These are phyloP conservation scores for Paecilomyces niveus DNA, from an alignment of 2,329 filamentous ascomycete species.

Conservation along the genomic window DNA sequence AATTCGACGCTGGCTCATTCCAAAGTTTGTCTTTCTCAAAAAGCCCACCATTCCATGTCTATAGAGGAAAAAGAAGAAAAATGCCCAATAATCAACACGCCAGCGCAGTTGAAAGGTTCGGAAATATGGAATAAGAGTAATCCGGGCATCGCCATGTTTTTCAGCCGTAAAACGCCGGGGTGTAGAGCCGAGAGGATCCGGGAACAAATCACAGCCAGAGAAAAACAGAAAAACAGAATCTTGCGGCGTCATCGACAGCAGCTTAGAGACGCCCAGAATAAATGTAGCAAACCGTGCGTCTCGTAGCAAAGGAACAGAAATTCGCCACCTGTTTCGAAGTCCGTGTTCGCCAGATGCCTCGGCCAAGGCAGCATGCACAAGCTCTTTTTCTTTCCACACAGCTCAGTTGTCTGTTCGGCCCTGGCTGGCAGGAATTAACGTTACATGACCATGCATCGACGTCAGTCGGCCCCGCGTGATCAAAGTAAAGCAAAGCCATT, in stretches of 20 bases:
- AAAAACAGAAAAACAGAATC: not conserved
- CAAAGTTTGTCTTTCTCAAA: not conserved
- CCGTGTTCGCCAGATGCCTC: not conserved
- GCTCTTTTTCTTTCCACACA: not conserved
- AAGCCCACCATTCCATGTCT: not conserved
- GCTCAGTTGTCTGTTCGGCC: not conserved
- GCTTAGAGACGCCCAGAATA: not conserved
- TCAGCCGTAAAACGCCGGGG: not conserved
- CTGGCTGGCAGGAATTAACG: not conserved
- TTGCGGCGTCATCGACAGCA: conserved; percentile 1
- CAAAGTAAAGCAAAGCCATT: not conserved
- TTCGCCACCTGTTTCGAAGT: not conserved
- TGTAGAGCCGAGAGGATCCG: conserved; percentile 7
- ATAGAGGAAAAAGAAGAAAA: not conserved
- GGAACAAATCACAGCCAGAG: conserved; percentile 3
- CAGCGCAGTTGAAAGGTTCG: not conserved
- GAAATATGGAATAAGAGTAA: not conserved
- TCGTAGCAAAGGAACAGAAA: not conserved
- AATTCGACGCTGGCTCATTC: not conserved
- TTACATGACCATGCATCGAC: not conserved
- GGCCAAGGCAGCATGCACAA: not conserved
- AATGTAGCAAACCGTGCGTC: not conserved
- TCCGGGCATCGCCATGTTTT: not conserved
- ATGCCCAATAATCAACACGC: not conserved
- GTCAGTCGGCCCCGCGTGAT: not conserved